Base-by-base conservation (phyloP, 2,329 filamentous ascomycete species). In the Fusarium brachygibbosum region DNA sequence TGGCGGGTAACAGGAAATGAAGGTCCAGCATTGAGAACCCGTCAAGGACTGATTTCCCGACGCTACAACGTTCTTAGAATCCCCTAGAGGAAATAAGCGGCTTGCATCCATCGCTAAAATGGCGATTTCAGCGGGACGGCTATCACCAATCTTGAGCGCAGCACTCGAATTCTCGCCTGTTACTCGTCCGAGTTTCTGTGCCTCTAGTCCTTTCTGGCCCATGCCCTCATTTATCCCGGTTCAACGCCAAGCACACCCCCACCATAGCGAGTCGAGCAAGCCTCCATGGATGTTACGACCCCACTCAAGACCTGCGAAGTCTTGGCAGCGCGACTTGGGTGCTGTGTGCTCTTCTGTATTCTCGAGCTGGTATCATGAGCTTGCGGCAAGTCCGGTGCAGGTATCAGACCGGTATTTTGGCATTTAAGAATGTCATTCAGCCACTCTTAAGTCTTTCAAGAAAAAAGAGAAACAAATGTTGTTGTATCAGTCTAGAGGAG, bases 121-220 rank as follows among this genome's bases (percentile, higher is more conserved):
- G 55, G 59, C 32, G 46, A 66, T 62, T 65, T 56, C 42, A 58
- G 66, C 62, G 55, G 66, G 63, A 74, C 63, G 60, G 61, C 61
- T 71, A 75, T 70, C 73, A 73, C 71, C 73, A 75, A 75, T 75
- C 73, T 75, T 56, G 52, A 70, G 51, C 58, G 69, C 73, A 75
- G 71, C 71, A 69, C 63, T 65, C 37, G 55, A 56, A 70, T 74
- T 60, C 67, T 71, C 42, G 56, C 61, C 51, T 75, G 61, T 54
- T 67, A 74, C 71, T 74, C 68, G 72, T 60, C 51, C 68, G 52
- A 69, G 53, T 44, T 46, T 46, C 59, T 54, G 62, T 60, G 64
- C 52, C 62, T 68, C 70, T 66, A 60, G 63, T 44, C 66, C 52
- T 42, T 42, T 37, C 35, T 41, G 42, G 48, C 31, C 54, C 50